Percentiles rank a stretch among this genome's conserved stretches.
These are phyloP conservation scores for Tanacetum coccineum DNA, from an alignment of 129 eudicot species.

Conservation along the genomic window DNA sequence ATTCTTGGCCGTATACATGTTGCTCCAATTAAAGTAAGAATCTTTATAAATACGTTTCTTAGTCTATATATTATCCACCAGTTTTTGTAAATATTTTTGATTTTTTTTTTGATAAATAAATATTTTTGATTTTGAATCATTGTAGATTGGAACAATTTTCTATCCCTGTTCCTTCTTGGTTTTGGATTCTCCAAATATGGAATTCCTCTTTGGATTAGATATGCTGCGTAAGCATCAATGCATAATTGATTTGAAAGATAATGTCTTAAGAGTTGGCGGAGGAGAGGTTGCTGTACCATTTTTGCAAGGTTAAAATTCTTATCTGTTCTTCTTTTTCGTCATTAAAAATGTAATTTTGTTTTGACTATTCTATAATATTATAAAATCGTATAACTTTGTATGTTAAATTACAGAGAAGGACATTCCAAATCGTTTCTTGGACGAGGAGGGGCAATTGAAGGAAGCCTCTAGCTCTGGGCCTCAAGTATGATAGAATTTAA, in stretches of 20 bases:
- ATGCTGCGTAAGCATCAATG: conserved; percentile 99
- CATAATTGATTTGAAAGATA: conserved; percentile 91
- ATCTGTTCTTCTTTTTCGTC: too few relatives aligned
- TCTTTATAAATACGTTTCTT: not conserved
- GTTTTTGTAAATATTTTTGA: not conserved
- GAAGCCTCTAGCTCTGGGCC: conserved; percentile 91
- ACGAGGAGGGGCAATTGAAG: conserved; percentile 67
- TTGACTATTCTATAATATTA: not conserved
- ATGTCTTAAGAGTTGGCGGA: conserved; percentile 92
- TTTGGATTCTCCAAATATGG: conserved; percentile 96
- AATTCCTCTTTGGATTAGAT: conserved; percentile 92
- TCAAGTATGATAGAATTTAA: conserved; percentile 48
- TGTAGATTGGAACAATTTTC: conserved; percentile 76
- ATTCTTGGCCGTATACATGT: conserved; percentile 95
- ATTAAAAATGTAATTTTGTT: not conserved
- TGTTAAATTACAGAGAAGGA: conserved; percentile 63
- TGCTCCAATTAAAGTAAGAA: conserved; percentile 88
- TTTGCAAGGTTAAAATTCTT: conserved; percentile 48
- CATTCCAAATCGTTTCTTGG: conserved; percentile 71
- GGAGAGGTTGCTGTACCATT: conserved; percentile 97
- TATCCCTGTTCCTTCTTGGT: conserved; percentile 92
- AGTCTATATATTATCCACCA: not conserved
- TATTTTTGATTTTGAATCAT: too few relatives aligned
- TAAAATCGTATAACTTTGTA: not conserved
- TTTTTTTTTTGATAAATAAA: too few relatives aligned